Evolutionary conservation across 2,329 filamentous ascomycete species (phyloP).

Genomic region (Blastomyces parvus): DNA sequence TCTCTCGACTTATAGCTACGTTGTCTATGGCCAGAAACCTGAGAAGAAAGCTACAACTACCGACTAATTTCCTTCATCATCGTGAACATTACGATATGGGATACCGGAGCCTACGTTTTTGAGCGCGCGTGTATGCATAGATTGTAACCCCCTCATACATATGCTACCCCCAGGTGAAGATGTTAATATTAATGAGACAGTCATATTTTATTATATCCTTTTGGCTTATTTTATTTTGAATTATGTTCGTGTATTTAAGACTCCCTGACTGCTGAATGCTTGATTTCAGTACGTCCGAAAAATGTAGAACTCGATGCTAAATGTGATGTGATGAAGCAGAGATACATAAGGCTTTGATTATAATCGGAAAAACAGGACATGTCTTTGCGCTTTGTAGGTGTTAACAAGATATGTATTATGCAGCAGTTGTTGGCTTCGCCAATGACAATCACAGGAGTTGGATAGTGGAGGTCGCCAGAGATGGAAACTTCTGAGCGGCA

Average conservation of each 20-base stretch:
- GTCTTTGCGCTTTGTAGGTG: neutral
- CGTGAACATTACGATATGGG: neutral
- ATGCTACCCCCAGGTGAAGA: neutral
- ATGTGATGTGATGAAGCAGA: neutral
- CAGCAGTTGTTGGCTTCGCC: neutral
- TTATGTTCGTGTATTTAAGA: neutral
- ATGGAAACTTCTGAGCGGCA: no score
- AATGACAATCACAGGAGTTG: no score
- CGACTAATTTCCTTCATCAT: neutral
- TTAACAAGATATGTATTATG: neutral
- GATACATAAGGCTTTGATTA: neutral
- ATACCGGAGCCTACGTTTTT: neutral
- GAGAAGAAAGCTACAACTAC: neutral
- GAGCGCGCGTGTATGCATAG: neutral
- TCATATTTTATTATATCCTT: neutral
- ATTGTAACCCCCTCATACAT: neutral
- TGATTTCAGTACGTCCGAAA: neutral
- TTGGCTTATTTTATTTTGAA: neutral
- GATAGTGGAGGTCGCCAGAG: no score
- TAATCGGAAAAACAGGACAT: neutral
- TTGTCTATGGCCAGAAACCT: conserved; percentile 9
- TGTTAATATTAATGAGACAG: neutral
- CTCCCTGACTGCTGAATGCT: neutral
- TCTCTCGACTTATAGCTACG: conserved; percentile 3
- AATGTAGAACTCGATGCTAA: neutral